Percentiles rank a stretch among this genome's conserved stretches.
These are phyloP conservation scores for Lentinula sp. DNA, from an alignment of 768 basidiomycete genomes.

Conservation along the genomic window DNA sequence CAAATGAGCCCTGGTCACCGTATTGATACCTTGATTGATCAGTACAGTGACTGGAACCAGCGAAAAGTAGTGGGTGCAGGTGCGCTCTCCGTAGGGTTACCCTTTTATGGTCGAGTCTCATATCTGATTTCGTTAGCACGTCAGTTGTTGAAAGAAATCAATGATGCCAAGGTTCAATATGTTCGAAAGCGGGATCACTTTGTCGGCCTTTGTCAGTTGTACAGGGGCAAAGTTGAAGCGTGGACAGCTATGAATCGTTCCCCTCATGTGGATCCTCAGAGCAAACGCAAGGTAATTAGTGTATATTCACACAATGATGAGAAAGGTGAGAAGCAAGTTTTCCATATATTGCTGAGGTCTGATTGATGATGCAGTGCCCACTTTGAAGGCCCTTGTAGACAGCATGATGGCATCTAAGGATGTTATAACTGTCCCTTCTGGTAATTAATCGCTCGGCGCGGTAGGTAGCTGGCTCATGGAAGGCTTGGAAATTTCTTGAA, in stretches of 20 bases:
- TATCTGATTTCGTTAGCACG: not conserved
- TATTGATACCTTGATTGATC: not conserved
- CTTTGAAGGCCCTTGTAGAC: too few species aligned
- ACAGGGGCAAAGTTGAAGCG: not conserved
- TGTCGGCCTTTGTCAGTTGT: not conserved
- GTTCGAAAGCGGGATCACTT: not conserved
- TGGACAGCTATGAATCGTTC: not conserved
- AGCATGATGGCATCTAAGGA: too few species aligned
- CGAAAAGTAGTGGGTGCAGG: not conserved
- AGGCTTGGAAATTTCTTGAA: too few species aligned
- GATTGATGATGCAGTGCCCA: too few species aligned
- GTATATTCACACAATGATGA: too few species aligned
- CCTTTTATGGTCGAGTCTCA: not conserved
- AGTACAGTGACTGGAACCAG: not conserved
- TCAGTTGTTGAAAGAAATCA: not conserved
- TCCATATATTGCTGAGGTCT: too few species aligned
- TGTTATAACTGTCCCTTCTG: too few species aligned
- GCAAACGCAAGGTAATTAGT: not conserved
- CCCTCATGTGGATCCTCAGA: not conserved
- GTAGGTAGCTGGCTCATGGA: too few species aligned
- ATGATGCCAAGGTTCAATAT: not conserved
- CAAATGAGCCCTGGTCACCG: not conserved
- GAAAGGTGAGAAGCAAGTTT: too few species aligned
- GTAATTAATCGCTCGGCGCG: too few species aligned
- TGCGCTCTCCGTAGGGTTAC: not conserved